phyloP scores from a whole-genome alignment of 2,329 filamentous ascomycete species.

The Exophiala calicioides region DNA sequence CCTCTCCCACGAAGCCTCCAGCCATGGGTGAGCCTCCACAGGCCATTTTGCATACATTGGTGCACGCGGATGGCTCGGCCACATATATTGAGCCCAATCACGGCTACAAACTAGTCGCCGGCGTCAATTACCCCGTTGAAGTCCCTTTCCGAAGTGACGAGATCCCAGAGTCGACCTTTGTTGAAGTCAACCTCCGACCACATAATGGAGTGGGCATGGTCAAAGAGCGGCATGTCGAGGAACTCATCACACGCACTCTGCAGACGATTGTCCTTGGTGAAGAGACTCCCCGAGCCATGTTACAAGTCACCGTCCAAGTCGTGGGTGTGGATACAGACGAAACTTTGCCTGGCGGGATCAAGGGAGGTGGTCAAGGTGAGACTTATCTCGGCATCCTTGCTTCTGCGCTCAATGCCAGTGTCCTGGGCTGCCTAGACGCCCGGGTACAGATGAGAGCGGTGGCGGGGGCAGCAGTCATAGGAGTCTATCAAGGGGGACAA shows the following conservation, averaged over 20 bases:
- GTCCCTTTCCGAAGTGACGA: slow-evolving; percentile 79
- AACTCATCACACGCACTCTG: slow-evolving; percentile 41
- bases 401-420: slow-evolving; percentile 74
- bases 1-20: too few species aligned
- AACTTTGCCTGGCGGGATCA: slow-evolving; percentile 33
- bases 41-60: slow-evolving; percentile 24
- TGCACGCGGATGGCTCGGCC: slow-evolving; percentile 28
- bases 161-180: slow-evolving; percentile 82
- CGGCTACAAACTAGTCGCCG: slow-evolving; percentile 78
- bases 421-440: slow-evolving; percentile 77
- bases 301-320: slow-evolving; percentile 47
- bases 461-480: slow-evolving; percentile 65
- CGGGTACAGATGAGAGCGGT: slow-evolving; percentile 77
- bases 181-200: slow-evolving; percentile 89
- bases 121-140: slow-evolving; percentile 92
- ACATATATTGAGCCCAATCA: slow-evolving; percentile 51
- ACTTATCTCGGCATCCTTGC: slow-evolving; percentile 76
- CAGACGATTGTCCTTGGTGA: slow-evolving; percentile 44
- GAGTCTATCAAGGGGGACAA: slow-evolving; percentile 50
- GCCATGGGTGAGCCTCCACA: slow-evolving; percentile 17
- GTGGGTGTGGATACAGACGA: slow-evolving; percentile 36
- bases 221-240: slow-evolving; percentile 79
- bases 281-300: slow-evolving; percentile 45
- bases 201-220: slow-evolving; percentile 82
- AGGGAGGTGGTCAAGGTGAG: slow-evolving; percentile 29